Evolutionary conservation across 371 early-diverging fungal genomes (phyloP), one percentile per base, ranked within the genome.

Genomic region (Cokeromyces recurvatus): DNA sequence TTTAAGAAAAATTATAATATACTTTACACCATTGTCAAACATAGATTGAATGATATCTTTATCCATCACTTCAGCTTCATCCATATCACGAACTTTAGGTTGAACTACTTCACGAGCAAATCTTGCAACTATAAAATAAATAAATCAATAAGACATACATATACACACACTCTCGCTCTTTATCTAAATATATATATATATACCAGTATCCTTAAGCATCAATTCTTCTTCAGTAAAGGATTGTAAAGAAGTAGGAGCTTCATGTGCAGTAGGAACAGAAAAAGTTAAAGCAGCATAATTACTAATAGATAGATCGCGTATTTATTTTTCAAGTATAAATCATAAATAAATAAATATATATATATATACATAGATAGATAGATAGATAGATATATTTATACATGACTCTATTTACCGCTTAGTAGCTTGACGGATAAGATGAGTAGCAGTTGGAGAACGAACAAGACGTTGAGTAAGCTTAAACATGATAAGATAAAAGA

Each of bases 71-170:
- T 95, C 96, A 19, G 70, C 71, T 63, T 98, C 97, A 67, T 98
- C 98, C 98, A 98, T 98, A 53, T 86, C 74, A 21, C 66, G 56
- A 16, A 96, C 97, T 53, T 81, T 81, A 45, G 97, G 97, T 46
- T 78, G 72, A 44, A 97, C 78, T 32, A 77, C 71, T 35, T 92
- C 88, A 53, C 81, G 76, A 20, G 96, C 91, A 55, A 94, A 96
- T 46, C 88, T 85, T 32, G 87, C 67, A n/a, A 93, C 97, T 84
- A 62, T 2, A 31, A 10, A 32, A 20, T 16, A 7, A 16, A n/a
- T n/a, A n/a, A n/a, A 37, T 7, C 8, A 2, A 12, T 39, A 24
- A 21, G 21, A 15, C 17, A 3, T 22, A 1, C 14, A 4, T 22
- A 24, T 39, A 15, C 4, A 32, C 49, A 34, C 6, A 4, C 35